Evolutionary conservation across 345 rosid genomes (phyloP), one percentile per base, ranked within the genome.

Genomic region (Luvunga scandens): DNA sequence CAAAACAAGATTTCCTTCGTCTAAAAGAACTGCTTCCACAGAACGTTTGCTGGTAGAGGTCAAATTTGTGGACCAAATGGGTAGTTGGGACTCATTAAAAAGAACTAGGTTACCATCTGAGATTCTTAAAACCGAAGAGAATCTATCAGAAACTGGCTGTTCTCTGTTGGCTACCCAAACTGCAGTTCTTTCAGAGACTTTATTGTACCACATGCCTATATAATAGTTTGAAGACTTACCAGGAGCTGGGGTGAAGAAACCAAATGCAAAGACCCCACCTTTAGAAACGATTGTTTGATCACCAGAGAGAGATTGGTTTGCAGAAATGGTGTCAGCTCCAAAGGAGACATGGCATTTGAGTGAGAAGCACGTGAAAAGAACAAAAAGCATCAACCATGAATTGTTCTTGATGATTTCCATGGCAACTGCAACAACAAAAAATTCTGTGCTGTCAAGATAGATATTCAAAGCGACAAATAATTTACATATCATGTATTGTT

Each of bases 161-260:
- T 86, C 90, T 71, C 97, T 86, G 66, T 93, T 94, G 57, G 98
- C 97, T 9, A 93, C 94, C 98, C 97, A 93, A 34, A 91, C 89
- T 2, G 80, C 0, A 45, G 92, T 89, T 67, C 0, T 85, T 21
- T 0, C 0, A 68, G 89, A 71, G 31, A 92, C 75, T 53, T 81
- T 68, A 1, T 75, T 57, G 81, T 92, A 92, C 97, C 91, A 89
- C 81, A 89, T 90, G 68, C 93, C 96, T 75, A 94, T 78, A 63
- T 94, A 94, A 84, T 78, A 87, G 33, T 86, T 89, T 38, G 93
- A 80, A 75, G 92, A 84, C 25, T 80, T 72, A 71, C 83, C 90
- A 45, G 50, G 50, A 45, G 50, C 50, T 71, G 90, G 89, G 24
- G 36, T 36, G 88, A 89, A 91, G 89, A 94, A 94, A 36, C 97